These are phyloP conservation scores for Teratosphaeria viscida DNA, from an alignment of 2,329 filamentous ascomycete species.

Conservation along the genomic window DNA sequence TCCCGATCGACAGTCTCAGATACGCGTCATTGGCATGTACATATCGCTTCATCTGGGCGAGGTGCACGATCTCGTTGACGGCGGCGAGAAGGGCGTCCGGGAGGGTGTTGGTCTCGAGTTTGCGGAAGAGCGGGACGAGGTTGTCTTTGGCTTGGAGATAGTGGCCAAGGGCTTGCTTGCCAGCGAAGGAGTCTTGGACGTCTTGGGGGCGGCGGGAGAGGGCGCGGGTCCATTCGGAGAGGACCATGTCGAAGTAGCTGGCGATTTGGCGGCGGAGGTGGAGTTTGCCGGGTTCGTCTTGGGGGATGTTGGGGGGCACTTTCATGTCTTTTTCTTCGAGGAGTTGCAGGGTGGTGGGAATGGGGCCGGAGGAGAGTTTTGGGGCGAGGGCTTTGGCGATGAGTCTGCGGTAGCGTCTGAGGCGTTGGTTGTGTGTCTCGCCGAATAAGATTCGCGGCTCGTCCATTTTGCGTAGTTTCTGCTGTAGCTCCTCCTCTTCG, in stretches of 20 bases:
- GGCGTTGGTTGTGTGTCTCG: conserved; percentile 59
- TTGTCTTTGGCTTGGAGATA: conserved; percentile 84
- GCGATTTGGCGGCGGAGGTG: conserved; percentile 81
- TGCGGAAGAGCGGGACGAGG: conserved; percentile 80
- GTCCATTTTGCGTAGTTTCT: conserved; percentile 57
- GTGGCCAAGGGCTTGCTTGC: conserved; percentile 69
- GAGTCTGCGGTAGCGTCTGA: conserved; percentile 62
- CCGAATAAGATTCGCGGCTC: conserved; percentile 72
- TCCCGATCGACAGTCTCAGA: conserved; percentile 69
- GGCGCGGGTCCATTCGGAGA: conserved; percentile 74
- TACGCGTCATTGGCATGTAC: conserved; percentile 97
- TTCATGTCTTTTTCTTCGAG: conserved; percentile 86
- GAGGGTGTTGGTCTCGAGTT: conserved; percentile 73
- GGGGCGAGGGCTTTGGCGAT: conserved; percentile 32
- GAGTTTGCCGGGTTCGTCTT: conserved; percentile 53
- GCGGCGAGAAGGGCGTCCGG: conserved; percentile 57
- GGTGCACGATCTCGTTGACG: conserved; percentile 82
- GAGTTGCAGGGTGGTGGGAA: conserved; percentile 71
- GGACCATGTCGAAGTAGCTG: conserved; percentile 93
- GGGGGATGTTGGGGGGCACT: conserved; percentile 51
- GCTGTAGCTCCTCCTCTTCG: conserved; percentile 57
- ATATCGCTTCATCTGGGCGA: conserved; percentile 81
- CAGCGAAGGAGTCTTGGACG: conserved; percentile 62
- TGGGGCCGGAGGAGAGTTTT: conserved; percentile 58
- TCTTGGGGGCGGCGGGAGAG: conserved; percentile 50